phyloP scores from a whole-genome alignment of 257 asterid species.

The Paulownia fortunei region DNA sequence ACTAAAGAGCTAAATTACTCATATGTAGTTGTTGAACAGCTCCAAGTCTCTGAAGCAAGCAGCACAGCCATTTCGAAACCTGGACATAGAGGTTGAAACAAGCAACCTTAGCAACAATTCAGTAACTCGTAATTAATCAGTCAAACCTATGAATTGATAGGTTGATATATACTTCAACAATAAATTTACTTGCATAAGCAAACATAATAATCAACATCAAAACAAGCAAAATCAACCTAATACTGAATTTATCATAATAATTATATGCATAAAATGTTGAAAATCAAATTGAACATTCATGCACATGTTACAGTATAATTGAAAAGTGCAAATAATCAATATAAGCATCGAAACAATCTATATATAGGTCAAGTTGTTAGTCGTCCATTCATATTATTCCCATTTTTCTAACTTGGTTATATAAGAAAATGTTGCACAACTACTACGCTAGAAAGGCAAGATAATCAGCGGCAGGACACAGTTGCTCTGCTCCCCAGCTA shows the following conservation, averaged over 20 bases:
- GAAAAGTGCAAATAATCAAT: background rate
- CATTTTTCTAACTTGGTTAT: background rate
- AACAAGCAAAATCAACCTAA: background rate
- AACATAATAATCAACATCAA: background rate
- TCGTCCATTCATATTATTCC: background rate
- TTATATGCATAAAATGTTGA: background rate
- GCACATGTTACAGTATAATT: background rate
- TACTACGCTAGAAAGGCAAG: background rate
- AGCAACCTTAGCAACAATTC: background rate
- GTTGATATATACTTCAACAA: background rate
- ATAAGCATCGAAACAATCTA: background rate
- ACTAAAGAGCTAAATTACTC: conserved; percentile 39
- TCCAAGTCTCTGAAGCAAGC: conserved; percentile 32
- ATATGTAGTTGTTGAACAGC: conserved; percentile 24
- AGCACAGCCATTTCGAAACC: conserved; percentile 35
- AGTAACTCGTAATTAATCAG: background rate
- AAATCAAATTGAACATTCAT: background rate
- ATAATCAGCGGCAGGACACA: background rate
- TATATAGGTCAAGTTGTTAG: background rate
- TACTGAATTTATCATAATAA: background rate
- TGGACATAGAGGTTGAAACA: conserved; percentile 21
- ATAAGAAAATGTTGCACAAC: background rate
- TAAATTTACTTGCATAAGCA: background rate
- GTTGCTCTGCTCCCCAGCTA: background rate
- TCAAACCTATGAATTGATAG: background rate